Evolutionary conservation across 1,284 basidiomycete genomes (phyloP), one percentile per base, ranked within the genome.

Genomic region (Coniferiporia weirii): DNA sequence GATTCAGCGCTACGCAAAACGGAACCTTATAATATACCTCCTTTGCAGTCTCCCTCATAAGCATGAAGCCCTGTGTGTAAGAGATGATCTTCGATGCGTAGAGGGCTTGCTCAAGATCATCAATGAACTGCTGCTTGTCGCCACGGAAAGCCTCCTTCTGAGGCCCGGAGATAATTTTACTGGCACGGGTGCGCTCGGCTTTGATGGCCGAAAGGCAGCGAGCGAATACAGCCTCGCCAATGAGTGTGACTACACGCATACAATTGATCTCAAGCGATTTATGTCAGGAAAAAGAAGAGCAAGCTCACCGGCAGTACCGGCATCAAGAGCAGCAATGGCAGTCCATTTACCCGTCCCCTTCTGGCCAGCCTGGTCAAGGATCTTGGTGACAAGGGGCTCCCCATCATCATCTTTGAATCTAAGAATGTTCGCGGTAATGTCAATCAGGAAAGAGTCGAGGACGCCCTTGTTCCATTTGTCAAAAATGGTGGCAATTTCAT

Each of bases 331-430:
- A 71, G 95, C 93, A 71, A 98, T 92, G 65, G 97, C 97, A 63
- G 97, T 99, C 97, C 97, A 99, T 79, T 99, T 99, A 62, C 97
- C 97, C 66, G 97, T 99, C 73, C 97, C 97, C 80, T 99, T 99
- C 76, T 99, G 97, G 61, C 96, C 97, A 64, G 97, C 97, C 70
- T 90, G 73, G 75, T 98, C 95, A 65, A 98, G 83, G 69, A 99
- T 97, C 80, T 99, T 99, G 70, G 79, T 82, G 65, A 99, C 85
- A 66, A 99, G 84, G 60, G 94, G 91, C 69, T 75, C 82, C 62
- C 95, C 96, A 73, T 99, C 96, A 61, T 92, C 89, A 72, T 99
- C 97, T 73, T 98, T 95, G 85, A 91, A 97, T 70, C 87, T 89
- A 72, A 98, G 87, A 73, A 98, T 95, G 74, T 95, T 91, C 67